Percentiles rank a stretch among this genome's conserved stretches.
These are phyloP conservation scores for Malassezia pachydermatis DNA, from an alignment of 1,284 basidiomycete species.

Conservation along the genomic window DNA sequence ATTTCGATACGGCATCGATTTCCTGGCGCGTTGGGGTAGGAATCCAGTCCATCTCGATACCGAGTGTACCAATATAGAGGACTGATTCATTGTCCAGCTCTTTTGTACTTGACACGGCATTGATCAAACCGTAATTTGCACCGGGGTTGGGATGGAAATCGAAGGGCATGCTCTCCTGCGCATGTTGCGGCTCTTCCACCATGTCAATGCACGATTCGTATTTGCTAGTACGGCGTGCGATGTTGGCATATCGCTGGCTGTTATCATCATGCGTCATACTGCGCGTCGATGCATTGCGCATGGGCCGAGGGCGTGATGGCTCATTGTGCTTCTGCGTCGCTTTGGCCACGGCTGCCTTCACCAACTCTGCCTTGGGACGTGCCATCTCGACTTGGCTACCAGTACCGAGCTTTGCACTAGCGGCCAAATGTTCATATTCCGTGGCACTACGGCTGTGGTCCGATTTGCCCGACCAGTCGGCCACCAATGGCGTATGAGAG, in stretches of 20 bases:
- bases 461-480: background rate
- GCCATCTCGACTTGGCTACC: too few species aligned
- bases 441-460: background rate
- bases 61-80: conserved; percentile 42
- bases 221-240: background rate
- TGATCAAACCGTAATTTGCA: conserved; percentile 45
- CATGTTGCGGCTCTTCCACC: background rate
- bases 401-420: too few species aligned
- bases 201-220: too few species aligned
- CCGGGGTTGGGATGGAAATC: conserved; percentile 41
- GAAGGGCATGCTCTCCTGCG: conserved; percentile 21
- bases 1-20: conserved; percentile 58
- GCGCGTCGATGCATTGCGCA: too few species aligned
- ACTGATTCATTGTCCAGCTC: background rate
- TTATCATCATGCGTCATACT: too few species aligned
- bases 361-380: too few species aligned
- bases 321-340: too few species aligned
- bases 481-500: background rate
- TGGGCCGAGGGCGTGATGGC: too few species aligned
- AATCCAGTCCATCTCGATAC: conserved; percentile 34
- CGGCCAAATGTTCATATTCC: too few species aligned
- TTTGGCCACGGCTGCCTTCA: too few species aligned
- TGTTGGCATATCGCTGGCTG: too few species aligned
- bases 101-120: conserved; percentile 33
- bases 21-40: conserved; percentile 49